Evolutionary conservation across 257 asterid species (phyloP).

Genomic region (Euphrasia confusa): DNA sequence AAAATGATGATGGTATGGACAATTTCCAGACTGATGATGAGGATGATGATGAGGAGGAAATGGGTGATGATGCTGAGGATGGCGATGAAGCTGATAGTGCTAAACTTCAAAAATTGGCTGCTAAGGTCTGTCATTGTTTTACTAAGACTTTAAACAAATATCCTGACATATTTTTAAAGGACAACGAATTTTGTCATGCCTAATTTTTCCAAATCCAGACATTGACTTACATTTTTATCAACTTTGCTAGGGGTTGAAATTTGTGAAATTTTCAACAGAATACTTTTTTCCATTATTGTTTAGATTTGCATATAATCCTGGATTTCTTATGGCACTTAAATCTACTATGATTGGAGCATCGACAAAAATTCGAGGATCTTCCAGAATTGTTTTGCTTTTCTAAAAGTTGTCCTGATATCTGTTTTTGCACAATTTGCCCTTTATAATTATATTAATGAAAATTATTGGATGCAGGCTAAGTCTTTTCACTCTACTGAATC

Average conservation of each 20-base stretch:
- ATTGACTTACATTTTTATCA: too few species aligned
- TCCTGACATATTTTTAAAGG: background rate
- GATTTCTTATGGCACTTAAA: conserved; percentile 8
- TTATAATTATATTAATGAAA: conserved; percentile 3
- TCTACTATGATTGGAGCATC: background rate
- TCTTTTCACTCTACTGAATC: conserved; percentile 64
- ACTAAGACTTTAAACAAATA: background rate
- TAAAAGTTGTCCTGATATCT: background rate
- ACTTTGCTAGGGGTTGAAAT: too few species aligned
- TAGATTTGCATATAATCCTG: background rate
- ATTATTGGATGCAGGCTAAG: conserved; percentile 56
- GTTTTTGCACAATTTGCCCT: background rate
- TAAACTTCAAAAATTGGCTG: conserved; percentile 82
- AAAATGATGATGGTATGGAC: conserved; percentile 71
- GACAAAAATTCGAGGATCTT: too few species aligned
- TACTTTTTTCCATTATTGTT: background rate
- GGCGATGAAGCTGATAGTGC: conserved; percentile 79
- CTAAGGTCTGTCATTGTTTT: conserved; percentile 49
- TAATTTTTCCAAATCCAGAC: too few species aligned
- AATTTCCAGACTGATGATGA: conserved; percentile 73
- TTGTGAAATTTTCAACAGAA: too few species aligned
- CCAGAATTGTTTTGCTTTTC: background rate
- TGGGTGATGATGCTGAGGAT: conserved; percentile 91
- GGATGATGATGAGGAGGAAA: conserved; percentile 54
- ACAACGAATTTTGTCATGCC: background rate